Evolutionary conservation across 352 stramenopile genomes (phyloP).

Genomic region (Phytophthora nicotianae): DNA sequence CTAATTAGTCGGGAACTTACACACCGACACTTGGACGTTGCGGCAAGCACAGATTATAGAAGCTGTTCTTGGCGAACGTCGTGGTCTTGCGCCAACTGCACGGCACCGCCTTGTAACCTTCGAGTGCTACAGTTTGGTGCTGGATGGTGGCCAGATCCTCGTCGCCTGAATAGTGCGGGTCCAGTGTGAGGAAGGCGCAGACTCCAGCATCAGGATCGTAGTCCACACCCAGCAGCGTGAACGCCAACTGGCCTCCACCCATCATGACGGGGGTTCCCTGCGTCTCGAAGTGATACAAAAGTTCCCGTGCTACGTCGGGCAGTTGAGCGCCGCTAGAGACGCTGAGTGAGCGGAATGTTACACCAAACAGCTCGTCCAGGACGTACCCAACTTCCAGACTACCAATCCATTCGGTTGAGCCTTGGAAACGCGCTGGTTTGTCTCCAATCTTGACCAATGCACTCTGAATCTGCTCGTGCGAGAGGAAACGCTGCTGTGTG

Average conservation of each 20-base stretch:
- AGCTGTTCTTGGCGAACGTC: constrained; percentile 62
- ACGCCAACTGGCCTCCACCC: constrained; percentile 78
- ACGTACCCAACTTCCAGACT: constrained; percentile 86
- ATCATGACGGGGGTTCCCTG: constrained; percentile 90
- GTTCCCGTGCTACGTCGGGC: constrained; percentile 61
- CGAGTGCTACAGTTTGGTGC: constrained; percentile 55
- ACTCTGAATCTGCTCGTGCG: constrained; percentile 77
- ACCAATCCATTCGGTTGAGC: constrained; percentile 83
- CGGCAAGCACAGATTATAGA: constrained; percentile 83
- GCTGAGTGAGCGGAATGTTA: constrained; percentile 77
- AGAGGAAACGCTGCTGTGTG: constrained; percentile 45
- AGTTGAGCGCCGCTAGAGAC: constrained; percentile 62
- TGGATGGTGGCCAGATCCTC: constrained; percentile 78
- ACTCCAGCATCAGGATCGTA: constrained; percentile 66
- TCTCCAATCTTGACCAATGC: constrained; percentile 82
- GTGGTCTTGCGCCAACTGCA: constrained; percentile 71
- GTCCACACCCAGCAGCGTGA: constrained; percentile 81
- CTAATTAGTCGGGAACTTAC: constrained; percentile 12
- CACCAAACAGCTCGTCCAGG: constrained; percentile 72
- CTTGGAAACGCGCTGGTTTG: constrained; percentile 72
- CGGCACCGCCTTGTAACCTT: constrained; percentile 79
- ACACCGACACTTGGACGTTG: constrained; percentile 50
- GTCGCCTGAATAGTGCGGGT: constrained; percentile 78
- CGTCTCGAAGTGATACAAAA: constrained; percentile 77
- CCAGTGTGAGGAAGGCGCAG: constrained; percentile 79